phyloP scores from a whole-genome alignment of 2,329 filamentous ascomycete genomes.

The Hirsutella minnesotensis region DNA sequence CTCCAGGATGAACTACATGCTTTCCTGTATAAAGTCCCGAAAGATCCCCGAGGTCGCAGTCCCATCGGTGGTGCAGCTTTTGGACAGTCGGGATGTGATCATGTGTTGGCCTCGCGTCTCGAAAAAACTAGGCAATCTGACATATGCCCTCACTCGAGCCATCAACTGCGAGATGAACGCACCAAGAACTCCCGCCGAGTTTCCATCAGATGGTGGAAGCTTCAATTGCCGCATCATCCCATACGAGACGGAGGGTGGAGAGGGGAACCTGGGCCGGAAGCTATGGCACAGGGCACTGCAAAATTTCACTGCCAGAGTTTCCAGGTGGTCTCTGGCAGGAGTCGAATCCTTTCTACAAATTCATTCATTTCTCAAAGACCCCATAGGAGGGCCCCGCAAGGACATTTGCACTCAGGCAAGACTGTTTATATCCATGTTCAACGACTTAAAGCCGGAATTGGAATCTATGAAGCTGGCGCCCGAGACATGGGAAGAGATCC shows the following conservation, averaged over 20 bases:
- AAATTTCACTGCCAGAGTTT: not conserved
- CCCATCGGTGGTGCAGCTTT: not conserved
- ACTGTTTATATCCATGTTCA: not conserved
- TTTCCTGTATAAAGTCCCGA: not conserved
- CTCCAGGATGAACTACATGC: not conserved
- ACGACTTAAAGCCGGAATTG: not conserved
- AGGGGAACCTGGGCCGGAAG: not conserved
- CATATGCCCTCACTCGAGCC: not conserved
- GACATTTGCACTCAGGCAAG: not conserved
- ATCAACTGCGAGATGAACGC: not conserved
- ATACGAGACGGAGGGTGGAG: not conserved
- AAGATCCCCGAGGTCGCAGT: not conserved
- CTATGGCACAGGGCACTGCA: not conserved
- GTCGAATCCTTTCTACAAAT: not conserved
- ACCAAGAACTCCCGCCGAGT: not conserved
- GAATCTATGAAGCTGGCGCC: not conserved
- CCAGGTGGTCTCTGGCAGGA: not conserved
- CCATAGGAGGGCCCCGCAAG: not conserved
- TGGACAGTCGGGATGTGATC: not conserved
- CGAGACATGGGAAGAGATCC: not conserved
- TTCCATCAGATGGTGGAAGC: not conserved
- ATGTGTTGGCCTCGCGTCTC: not conserved
- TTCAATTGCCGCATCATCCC: not conserved
- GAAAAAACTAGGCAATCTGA: not conserved
- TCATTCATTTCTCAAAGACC: not conserved